Evolutionary conservation across 2,329 filamentous ascomycete species (phyloP).

Genomic region (Xylariaceae sp.): DNA sequence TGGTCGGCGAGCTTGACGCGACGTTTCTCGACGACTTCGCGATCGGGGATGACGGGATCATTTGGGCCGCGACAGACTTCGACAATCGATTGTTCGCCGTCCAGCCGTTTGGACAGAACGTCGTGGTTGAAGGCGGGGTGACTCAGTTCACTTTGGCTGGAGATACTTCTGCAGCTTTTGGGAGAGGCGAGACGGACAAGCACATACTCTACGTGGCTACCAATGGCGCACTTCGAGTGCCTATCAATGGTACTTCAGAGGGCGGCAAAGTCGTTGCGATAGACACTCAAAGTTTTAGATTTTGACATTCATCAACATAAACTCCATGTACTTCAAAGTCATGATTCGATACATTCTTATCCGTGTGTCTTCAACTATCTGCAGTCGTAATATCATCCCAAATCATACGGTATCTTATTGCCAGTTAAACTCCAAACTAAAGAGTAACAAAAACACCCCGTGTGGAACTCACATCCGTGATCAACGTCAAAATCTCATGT

Average conservation of each 20-base stretch:
- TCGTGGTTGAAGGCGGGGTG: constrained; percentile 12
- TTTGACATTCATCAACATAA: too few relatives aligned
- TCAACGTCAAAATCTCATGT: too few relatives aligned
- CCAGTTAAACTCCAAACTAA: too few relatives aligned
- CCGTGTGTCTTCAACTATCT: too few relatives aligned
- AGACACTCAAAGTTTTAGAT: constrained; percentile 10
- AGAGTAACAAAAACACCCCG: too few relatives aligned
- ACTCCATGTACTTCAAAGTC: too few relatives aligned
- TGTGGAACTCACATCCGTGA: too few relatives aligned
- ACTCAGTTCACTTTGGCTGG: constrained; percentile 14
- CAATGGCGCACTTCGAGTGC: constrained; percentile 12
- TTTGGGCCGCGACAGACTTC: constrained; percentile 16
- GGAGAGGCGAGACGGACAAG: constrained; percentile 11
- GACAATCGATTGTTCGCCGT: constrained; percentile 17
- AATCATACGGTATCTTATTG: too few relatives aligned
- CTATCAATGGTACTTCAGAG: constrained; percentile 19
- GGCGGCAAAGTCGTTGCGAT: constrained; percentile 25
- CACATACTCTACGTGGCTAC: constrained; percentile 21
- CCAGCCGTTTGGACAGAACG: constrained; percentile 5
- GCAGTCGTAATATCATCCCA: too few relatives aligned
- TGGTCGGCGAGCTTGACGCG: constrained; percentile 11
- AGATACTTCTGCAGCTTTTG: constrained; percentile 17
- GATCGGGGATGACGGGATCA: constrained; percentile 10
- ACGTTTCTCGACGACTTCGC: constrained; percentile 23
- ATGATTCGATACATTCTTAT: neutral